Evolutionary conservation across 371 early-diverging fungal genomes (phyloP), one percentile per base, ranked within the genome.

Genomic region (Actinomortierella ambigua): DNA sequence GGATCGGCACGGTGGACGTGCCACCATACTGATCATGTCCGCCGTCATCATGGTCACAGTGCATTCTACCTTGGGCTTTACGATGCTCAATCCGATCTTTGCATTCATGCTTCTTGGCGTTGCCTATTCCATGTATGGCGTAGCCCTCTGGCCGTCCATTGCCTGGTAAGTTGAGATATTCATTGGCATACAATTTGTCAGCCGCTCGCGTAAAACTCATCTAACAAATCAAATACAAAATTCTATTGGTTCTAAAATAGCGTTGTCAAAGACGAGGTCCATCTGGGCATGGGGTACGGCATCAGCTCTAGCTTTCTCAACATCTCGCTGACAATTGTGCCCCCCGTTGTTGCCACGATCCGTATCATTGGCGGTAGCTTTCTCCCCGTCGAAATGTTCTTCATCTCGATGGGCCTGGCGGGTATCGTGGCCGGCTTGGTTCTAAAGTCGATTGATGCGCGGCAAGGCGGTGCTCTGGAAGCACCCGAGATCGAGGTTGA

Each of bases 271-370:
- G 64, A 41, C 20, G 70, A 70, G 47, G 17, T 70, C 18, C 68
- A 83, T 24, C 65, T 88, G 17, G 89, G 86, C 2, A 81, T 85
- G 26, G 89, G 84, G 9, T 88, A 85, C 68, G 89, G 89, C 2
- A 61, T 87, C 43, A 78, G 80, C 24, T 79, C 86, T 5, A 75
- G 81, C 23, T 79, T 82, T 6, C 70, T 88, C 50, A 88, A 88
- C 58, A 78, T 81, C 39, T 79, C 81, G 0, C 64, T 88, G 55
- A 80, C 85, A 1, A 27, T 86, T 1, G 78, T 85, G 18, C 89
- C 89, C 0, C 75, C 86, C 0, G 62, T 81, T 14, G 79, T 84
- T 2, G 89, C 88, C 7, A 68, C 77, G 46, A 77, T 87, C 18
- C 75, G 82, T 15, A 82, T 86, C 5, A 40, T 43, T 18, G 65